Conservation (phyloP, 495 filamentous ascomycete species). For the Penicillium turbatum region DNA sequence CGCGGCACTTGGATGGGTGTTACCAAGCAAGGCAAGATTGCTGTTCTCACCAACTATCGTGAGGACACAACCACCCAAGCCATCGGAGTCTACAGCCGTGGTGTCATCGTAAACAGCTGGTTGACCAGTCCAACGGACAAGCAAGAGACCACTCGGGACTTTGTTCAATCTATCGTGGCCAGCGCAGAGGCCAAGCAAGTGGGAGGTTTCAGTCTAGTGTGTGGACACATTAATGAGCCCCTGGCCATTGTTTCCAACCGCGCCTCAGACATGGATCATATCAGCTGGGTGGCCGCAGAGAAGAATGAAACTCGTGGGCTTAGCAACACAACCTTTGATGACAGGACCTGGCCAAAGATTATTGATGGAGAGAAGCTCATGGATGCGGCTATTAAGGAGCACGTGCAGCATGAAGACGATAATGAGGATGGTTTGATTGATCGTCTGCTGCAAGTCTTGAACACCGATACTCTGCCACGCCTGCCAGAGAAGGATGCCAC, state of each 20-base stretch:
- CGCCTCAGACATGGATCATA: constrained; percentile 50
- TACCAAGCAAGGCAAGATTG: constrained; percentile 76
- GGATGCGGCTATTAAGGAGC: constrained; percentile 41
- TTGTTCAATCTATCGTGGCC: constrained; percentile 63
- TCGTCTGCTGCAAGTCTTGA: constrained; percentile 65
- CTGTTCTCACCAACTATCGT: constrained; percentile 91
- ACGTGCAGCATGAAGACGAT: constrained; percentile 39
- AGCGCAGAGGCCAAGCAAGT: constrained; percentile 52
- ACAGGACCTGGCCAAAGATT: constrained; percentile 82
- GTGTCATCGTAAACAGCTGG: constrained; percentile 84
- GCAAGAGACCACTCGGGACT: constrained; percentile 49
- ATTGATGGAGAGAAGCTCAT: constrained; percentile 50
- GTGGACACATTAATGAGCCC: constrained; percentile 72
- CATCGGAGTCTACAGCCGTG: constrained; percentile 63
- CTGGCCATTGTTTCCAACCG: constrained; percentile 88
- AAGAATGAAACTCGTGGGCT: constrained; percentile 69
- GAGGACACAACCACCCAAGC: constrained; percentile 54
- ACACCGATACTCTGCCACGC: constrained; percentile 65
- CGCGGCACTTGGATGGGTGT: constrained; percentile 94
- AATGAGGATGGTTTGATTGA: constrained; percentile 65
- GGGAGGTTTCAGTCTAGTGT: constrained; percentile 90
- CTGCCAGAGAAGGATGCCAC: constrained; percentile 44
- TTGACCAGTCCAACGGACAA: constrained; percentile 45
- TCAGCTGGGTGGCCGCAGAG: constrained; percentile 62
- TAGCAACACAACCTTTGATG: constrained; percentile 77